Evolutionary conservation across 768 basidiomycete species (phyloP).

Genomic region (Auriculariales sp.): DNA sequence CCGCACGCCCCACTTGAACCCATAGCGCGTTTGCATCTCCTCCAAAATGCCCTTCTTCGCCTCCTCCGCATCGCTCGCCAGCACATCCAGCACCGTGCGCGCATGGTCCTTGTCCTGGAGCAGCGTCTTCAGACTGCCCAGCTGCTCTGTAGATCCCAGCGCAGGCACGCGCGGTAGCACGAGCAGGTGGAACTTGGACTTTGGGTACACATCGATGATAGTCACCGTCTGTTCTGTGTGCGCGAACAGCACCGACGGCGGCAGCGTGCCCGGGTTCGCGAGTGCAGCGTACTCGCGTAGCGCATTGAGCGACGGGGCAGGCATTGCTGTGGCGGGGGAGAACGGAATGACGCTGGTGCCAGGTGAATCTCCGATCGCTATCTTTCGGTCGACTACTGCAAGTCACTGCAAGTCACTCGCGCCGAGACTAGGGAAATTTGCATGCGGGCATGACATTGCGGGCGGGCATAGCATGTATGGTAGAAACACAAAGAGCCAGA

Average conservation of each 20-base stretch:
- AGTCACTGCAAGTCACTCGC: no score
- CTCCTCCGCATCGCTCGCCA: conserved; percentile 41
- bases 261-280: conserved; percentile 34
- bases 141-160: conserved; percentile 18
- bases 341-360: no score
- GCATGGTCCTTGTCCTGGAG: conserved; percentile 39
- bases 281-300: conserved; percentile 45
- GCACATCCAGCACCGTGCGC: conserved; percentile 32
- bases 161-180: conserved; percentile 45
- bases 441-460: conserved; percentile 1
- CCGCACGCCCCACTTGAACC: conserved; percentile 66
- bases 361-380: no score
- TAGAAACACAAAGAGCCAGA: conserved; percentile 1
- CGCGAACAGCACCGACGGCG: conserved; percentile 45
- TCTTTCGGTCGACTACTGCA: no score
- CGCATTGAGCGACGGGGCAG: conserved; percentile 23
- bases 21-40: conserved; percentile 66
- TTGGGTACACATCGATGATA: conserved; percentile 64
- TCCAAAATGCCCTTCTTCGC: conserved; percentile 49
- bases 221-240: conserved; percentile 41
- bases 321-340: no score
- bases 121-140: conserved; percentile 42
- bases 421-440: no score
- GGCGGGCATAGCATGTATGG: conserved; percentile 1
- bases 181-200: conserved; percentile 80